A percentile compares a stretch with the other conserved stretches of the same genome.
Evolutionary conservation across 306 rosid species (phyloP).

Genomic region (Trifolium dubium): DNA sequence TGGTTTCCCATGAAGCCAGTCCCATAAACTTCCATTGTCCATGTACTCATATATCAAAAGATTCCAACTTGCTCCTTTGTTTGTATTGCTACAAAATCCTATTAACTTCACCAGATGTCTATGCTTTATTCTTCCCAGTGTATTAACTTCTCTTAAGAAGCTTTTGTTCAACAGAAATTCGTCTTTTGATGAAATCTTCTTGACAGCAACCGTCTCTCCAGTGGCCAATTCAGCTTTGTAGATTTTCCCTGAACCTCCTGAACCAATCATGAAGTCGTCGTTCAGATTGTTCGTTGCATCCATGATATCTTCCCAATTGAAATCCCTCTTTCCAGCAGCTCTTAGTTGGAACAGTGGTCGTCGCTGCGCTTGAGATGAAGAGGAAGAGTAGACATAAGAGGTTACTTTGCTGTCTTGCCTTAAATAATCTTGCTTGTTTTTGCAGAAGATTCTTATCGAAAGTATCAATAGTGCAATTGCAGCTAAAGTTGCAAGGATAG

Average conservation of each 20-base stretch:
- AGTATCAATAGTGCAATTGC: constrained; percentile 66
- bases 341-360: constrained; percentile 68
- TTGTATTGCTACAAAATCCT: constrained; percentile 78
- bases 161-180: constrained; percentile 75
- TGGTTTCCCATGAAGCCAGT: constrained; percentile 79
- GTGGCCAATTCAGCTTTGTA: constrained; percentile 77
- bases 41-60: constrained; percentile 82
- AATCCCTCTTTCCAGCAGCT: constrained; percentile 60
- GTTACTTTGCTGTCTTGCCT: constrained; percentile 58
- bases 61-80: constrained; percentile 69
- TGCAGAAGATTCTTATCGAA: constrained; percentile 52
- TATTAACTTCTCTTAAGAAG: constrained; percentile 81
- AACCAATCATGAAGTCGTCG: constrained; percentile 78
- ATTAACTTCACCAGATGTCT: constrained; percentile 87
- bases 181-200: constrained; percentile 80
- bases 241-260: constrained; percentile 92
- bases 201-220: constrained; percentile 83
- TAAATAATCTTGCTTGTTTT: constrained; percentile 52
- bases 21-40: constrained; percentile 96
- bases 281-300: constrained; percentile 79
- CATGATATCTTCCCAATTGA: constrained; percentile 89
- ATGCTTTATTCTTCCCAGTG: constrained; percentile 88
- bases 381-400: constrained; percentile 67
- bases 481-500: constrained; percentile 68
- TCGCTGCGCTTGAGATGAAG: constrained; percentile 71